Base-by-base conservation (phyloP, 1,284 basidiomycete genomes). In the Rhodotorula mucilaginosa region DNA sequence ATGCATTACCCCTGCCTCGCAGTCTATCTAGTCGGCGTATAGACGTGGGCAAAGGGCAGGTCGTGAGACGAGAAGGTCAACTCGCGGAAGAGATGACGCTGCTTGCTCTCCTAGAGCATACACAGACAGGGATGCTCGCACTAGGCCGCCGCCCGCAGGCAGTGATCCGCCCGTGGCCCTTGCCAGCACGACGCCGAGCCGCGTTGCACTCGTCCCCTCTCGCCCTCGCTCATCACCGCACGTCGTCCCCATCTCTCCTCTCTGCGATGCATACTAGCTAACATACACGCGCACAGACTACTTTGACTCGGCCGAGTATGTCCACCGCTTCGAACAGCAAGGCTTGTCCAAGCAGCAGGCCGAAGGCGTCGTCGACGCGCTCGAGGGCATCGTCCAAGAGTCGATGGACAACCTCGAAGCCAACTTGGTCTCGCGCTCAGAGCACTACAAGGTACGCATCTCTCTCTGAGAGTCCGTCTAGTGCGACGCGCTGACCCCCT, bases 331-430 rank as follows among this genome's bases (percentile, higher is more conserved):
- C 64, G 90, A 94, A 81, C 84, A 88, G 65, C 90, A 97, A 79
- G 94, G 94, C 0, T 82, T 97, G 74, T 91, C 90, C 71, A 86
- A 91, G 31, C 86, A 88, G 29, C 94, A 97, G 82, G 93, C 93
- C 2, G 93, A 96, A 80, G 94, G 94, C 12, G 90, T 97, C 79
- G 96, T 97, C 92, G 86, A 88, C 62, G 92, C 93, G 23, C 90
- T 97, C 85, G 91, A 93, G 18, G 91, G 94, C 78, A 93, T 97
- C 72, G 93, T 97, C 64, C 92, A 96, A 81, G 94, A 97, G 84
- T 92, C 91, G 79, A 89, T 97, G 64, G 86, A 89, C 72, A 94
- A 93, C 79, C 94, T 97, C 91, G 92, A 92, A 58, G 89, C 87
- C 74, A 93, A 93, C 77, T 90, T 97, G 88, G 94, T 97, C 72